Percentiles rank a stretch among this genome's conserved stretches.
Conservation (phyloP, 2,329 filamentous ascomycete genomes). For the Davidsoniella eucalypti region DNA sequence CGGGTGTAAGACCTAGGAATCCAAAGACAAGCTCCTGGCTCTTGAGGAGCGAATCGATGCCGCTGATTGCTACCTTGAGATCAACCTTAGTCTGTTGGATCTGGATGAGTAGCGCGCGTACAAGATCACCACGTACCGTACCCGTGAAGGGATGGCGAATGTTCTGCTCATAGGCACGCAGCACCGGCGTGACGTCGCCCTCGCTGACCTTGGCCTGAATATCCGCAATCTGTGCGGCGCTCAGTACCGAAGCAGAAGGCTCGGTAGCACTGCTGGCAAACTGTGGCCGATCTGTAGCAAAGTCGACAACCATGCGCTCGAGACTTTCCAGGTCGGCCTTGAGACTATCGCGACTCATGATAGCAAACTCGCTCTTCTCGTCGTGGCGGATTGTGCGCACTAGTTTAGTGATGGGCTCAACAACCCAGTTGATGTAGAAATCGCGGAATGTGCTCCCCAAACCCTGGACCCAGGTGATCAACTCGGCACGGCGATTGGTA, state of each 20-base stretch:
- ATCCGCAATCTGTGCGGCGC: slow-evolving; percentile 52
- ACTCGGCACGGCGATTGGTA: slow-evolving; percentile 56
- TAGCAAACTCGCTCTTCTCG: slow-evolving; percentile 79
- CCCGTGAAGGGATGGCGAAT: slow-evolving; percentile 67
- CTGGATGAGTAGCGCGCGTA: slow-evolving; percentile 84
- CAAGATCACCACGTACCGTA: slow-evolving; percentile 68
- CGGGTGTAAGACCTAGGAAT: slow-evolving; percentile 88
- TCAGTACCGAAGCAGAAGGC: slow-evolving; percentile 26
- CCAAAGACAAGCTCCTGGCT: slow-evolving; percentile 96
- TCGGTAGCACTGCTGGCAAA: slow-evolving; percentile 25
- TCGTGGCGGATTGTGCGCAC: slow-evolving; percentile 89
- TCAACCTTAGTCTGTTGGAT: slow-evolving; percentile 99
- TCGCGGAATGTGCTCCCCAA: slow-evolving; percentile 65
- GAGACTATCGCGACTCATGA: slow-evolving; percentile 88
- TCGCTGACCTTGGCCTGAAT: slow-evolving; percentile 70
- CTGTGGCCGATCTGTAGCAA: slow-evolving; percentile 67
- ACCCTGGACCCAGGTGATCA: slow-evolving; percentile 64
- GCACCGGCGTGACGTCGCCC: slow-evolving; percentile 81
- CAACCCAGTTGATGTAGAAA: slow-evolving; percentile 94
- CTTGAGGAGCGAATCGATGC: slow-evolving; percentile 85
- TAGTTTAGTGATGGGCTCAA: slow-evolving; percentile 69
- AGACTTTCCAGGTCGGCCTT: slow-evolving; percentile 80
- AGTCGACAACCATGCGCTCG: slow-evolving; percentile 96
- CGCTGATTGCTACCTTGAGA: slow-evolving; percentile 86
- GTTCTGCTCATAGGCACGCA: slow-evolving; percentile 83